phyloP scores from a whole-genome alignment of 1,284 basidiomycete genomes.

The Ganoderma boninense region DNA sequence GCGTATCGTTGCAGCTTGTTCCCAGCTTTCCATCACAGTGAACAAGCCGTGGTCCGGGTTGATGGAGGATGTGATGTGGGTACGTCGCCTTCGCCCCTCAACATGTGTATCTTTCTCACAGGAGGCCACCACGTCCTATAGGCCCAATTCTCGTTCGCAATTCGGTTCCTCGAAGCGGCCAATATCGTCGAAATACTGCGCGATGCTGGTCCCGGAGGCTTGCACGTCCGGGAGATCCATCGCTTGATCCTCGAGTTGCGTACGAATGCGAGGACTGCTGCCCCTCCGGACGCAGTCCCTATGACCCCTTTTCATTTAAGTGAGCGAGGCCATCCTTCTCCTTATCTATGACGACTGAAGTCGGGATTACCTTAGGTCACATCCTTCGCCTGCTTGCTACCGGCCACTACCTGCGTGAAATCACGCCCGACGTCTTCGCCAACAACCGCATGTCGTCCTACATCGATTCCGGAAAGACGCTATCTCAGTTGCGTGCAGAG shows the following conservation, averaged over 20 bases:
- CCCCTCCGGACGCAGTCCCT: slow-evolving; percentile 16
- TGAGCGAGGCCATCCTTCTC: background rate
- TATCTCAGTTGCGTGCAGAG: slow-evolving; percentile 44
- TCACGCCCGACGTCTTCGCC: slow-evolving; percentile 42
- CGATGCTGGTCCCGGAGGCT: slow-evolving; percentile 43
- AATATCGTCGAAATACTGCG: slow-evolving; percentile 44
- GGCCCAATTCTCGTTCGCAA: slow-evolving; percentile 19
- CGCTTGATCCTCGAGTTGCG: slow-evolving; percentile 17
- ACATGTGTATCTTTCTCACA: background rate
- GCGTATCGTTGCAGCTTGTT: slow-evolving; percentile 67
- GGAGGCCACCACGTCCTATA: background rate
- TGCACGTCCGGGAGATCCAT: slow-evolving; percentile 36
- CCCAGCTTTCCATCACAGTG: slow-evolving; percentile 65
- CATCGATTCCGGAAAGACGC: slow-evolving; percentile 67
- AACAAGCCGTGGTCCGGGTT: slow-evolving; percentile 43
- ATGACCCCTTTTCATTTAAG: slow-evolving; percentile 14
- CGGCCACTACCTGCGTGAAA: slow-evolving; percentile 40
- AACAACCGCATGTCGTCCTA: slow-evolving; percentile 42
- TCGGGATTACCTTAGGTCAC: slow-evolving; percentile 28
- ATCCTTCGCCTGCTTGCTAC: slow-evolving; percentile 41
- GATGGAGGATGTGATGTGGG: slow-evolving; percentile 24
- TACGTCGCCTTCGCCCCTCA: background rate
- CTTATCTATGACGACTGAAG: no score
- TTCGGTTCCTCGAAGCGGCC: slow-evolving; percentile 20
- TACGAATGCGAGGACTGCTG: slow-evolving; percentile 23